Percentiles rank a stretch among this genome's conserved stretches.
Evolutionary conservation across 1,139 yeast species (phyloP).

Genomic region (Pichia sp.): DNA sequence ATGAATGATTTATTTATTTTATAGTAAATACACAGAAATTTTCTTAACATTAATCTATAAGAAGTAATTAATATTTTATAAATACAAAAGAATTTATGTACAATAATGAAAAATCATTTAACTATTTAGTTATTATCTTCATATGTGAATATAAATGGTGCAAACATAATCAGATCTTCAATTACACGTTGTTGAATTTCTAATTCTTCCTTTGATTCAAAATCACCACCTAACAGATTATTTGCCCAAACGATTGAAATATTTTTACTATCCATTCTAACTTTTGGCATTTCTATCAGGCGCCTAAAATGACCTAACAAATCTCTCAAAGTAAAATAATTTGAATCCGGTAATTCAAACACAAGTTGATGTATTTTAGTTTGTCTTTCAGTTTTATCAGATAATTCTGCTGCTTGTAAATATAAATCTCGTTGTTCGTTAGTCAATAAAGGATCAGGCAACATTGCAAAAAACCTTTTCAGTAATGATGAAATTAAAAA

Average conservation of each 20-base stretch:
- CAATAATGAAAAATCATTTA: too few species aligned
- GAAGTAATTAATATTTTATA: too few species aligned
- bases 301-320: conserved; percentile 66
- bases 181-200: conserved; percentile 75
- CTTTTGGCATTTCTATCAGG: conserved; percentile 40
- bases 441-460: conserved; percentile 70
- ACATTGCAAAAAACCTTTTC: conserved; percentile 58
- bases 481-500: conserved; percentile 65
- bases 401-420: conserved; percentile 69
- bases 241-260: conserved; percentile 95
- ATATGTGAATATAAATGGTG: conserved; percentile 84
- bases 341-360: conserved; percentile 88
- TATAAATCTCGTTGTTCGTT: conserved; percentile 49
- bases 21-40: background rate
- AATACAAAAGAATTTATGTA: too few species aligned
- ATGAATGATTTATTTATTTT: conserved; percentile 1
- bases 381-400: conserved; percentile 48
- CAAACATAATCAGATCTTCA: conserved; percentile 74
- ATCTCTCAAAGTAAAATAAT: conserved; percentile 84
- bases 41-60: background rate
- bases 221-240: conserved; percentile 48
- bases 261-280: conserved; percentile 77
- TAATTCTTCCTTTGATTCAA: conserved; percentile 67
- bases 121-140: conserved; percentile 5
- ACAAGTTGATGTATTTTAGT: conserved; percentile 83